Conservation (phyloP, 2,329 filamentous ascomycete species). For the Lecanicillium sp. region DNA sequence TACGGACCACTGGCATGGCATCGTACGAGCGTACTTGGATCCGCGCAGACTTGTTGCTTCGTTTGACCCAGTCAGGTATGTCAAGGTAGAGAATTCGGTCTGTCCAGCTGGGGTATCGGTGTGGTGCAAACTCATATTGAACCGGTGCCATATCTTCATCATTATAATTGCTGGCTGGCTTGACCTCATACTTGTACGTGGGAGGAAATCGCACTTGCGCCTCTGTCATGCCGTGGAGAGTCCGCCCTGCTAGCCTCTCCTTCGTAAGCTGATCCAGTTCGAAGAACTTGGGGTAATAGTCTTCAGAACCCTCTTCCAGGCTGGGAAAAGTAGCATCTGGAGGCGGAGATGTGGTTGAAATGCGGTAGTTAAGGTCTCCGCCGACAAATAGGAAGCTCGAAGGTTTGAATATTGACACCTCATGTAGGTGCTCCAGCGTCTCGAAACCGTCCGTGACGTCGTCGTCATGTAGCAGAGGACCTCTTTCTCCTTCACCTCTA, state of each 20-base stretch:
- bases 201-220: slow-evolving; percentile 72
- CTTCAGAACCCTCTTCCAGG: slow-evolving; percentile 43
- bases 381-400: slow-evolving; percentile 74
- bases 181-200: slow-evolving; percentile 78
- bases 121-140: slow-evolving; percentile 66
- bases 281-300: slow-evolving; percentile 62
- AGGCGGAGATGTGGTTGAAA: slow-evolving; percentile 57
- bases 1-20: slow-evolving; percentile 69
- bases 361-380: slow-evolving; percentile 94
- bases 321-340: slow-evolving; percentile 56
- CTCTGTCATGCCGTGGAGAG: slow-evolving; percentile 73
- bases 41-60: slow-evolving; percentile 15
- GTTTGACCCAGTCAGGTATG: slow-evolving; percentile 42
- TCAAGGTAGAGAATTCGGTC: slow-evolving; percentile 80
- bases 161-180: slow-evolving; percentile 19
- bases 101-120: slow-evolving; percentile 89
- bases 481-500: slow-evolving; percentile 7
- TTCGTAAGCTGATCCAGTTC: slow-evolving; percentile 69
- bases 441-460: slow-evolving; percentile 9
- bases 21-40: slow-evolving; percentile 60
- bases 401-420: slow-evolving; percentile 65
- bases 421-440: slow-evolving; percentile 40
- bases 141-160: slow-evolving; percentile 28
- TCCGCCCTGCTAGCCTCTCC: slow-evolving; percentile 61
- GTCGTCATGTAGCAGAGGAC: slow-evolving; percentile 11